Evolutionary conservation across 768 basidiomycete species (phyloP).

Genomic region (Tulasnella sp.): DNA sequence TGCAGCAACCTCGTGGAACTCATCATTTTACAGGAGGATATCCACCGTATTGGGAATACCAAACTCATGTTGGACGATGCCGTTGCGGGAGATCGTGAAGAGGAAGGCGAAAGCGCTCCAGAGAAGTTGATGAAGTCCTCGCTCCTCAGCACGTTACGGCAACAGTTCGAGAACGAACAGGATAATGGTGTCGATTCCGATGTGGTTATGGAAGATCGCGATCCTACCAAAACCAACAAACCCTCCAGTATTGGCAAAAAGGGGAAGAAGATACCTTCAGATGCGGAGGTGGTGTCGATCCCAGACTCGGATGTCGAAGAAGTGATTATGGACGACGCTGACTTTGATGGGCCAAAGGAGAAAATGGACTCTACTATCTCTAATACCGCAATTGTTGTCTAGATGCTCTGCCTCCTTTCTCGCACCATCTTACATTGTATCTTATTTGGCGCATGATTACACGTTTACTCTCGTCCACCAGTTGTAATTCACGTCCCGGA

Average conservation of each 20-base stretch:
- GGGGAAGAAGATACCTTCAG: too few species aligned
- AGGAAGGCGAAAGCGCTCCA: conserved; percentile 44
- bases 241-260: too few species aligned
- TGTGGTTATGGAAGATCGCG: background rate
- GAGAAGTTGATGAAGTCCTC: conserved; percentile 79
- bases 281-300: background rate
- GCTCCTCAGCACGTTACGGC: conserved; percentile 69
- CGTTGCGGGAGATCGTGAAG: conserved; percentile 60
- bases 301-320: background rate
- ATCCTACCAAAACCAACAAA: background rate
- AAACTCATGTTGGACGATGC: conserved; percentile 90
- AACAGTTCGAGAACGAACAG: conserved; percentile 60
- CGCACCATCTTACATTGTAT: background rate
- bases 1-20: too few species aligned
- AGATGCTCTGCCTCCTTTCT: background rate
- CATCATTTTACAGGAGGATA: conserved; percentile 52
- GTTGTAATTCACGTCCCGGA: background rate
- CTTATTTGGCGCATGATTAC: background rate
- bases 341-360: background rate
- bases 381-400: background rate
- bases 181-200: conserved; percentile 23
- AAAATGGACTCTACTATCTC: background rate
- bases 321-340: background rate
- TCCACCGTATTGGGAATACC: conserved; percentile 76
- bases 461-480: background rate